Base-by-base conservation (phyloP, 1,284 basidiomycete species). In the Singerocomus inundabilis region DNA sequence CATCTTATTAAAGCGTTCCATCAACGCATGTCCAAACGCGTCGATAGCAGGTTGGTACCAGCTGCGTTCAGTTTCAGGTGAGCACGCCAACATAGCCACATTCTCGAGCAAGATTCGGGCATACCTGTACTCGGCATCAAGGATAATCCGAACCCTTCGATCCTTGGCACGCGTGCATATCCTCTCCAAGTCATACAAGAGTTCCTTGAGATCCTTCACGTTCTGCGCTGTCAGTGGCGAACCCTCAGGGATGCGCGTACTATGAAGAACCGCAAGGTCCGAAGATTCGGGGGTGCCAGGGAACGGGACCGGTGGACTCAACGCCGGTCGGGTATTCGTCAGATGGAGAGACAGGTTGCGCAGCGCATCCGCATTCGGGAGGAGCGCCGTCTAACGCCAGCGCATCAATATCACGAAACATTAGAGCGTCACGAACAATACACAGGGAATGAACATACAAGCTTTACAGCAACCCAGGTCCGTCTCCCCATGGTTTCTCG, bases 41-140 rank as follows among this genome's bases (percentile, higher is more conserved):
- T 94, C 92, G 37, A 94, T 77, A 0, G 89, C 91, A 12, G 91
- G 91, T 72, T 91, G 86, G 61, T 88, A 91, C 85, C 85, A 88
- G 48, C 81, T 84, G 44, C 34, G 37, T 18, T 10, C n/a, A n/a
- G n/a, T n/a, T n/a, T 21, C 33, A 26, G n/a, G 40, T 51, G 9
- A 52, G 44, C 21, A 33, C 11, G 30, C 16, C 12, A 39, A 31
- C 16, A 16, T n/a, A 10, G n/a, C n/a, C n/a, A n/a, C n/a, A n/a
- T n/a, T n/a, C n/a, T 4, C 18, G 16, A 35, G 4, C 32, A 38
- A 45, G 33, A 21, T 15, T 30, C 26, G 3, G 21, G 31, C n/a
- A 31, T 37, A 84, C 78, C 79, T 86, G 64, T 92, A 80, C 63
- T 95, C 92, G 6, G 92, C 91, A 61, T 94, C 92, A 39, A 95